phyloP scores from a whole-genome alignment of 257 asterid genomes.

The Coffea eugenioides region DNA sequence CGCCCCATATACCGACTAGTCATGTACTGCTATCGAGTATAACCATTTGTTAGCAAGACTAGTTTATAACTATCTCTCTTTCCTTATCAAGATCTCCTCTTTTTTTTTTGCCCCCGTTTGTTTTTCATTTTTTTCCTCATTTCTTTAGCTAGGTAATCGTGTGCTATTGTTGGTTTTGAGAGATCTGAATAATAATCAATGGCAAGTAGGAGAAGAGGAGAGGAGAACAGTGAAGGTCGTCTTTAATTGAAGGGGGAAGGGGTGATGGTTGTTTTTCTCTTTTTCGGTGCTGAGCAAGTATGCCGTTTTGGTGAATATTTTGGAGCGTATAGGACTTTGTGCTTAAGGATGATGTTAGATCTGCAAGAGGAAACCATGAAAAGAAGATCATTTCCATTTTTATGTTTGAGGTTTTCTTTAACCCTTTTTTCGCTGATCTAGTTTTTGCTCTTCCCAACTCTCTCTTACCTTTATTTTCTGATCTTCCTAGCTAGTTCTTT shows the following conservation, averaged over 20 bases:
- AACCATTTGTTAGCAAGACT: not conserved
- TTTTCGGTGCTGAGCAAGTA: slow-evolving; percentile 29
- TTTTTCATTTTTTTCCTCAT: slow-evolving; percentile 13
- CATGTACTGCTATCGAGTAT: not conserved
- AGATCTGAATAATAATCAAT: slow-evolving; percentile 28
- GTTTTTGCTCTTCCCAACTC: slow-evolving; percentile 25
- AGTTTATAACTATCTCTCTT: not conserved
- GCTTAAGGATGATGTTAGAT: slow-evolving; percentile 76
- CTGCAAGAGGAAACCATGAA: slow-evolving; percentile 92
- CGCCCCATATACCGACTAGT: slow-evolving; percentile 16
- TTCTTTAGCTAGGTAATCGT: slow-evolving; percentile 7
- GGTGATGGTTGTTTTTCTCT: slow-evolving; percentile 17
- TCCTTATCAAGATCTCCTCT: slow-evolving; percentile 7
- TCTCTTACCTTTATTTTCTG: slow-evolving; percentile 21
- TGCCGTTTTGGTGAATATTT: slow-evolving; percentile 81
- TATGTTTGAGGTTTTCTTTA: slow-evolving; percentile 40
- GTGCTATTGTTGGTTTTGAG: slow-evolving; percentile 9
- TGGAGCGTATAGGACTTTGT: slow-evolving; percentile 71
- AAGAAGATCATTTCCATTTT: slow-evolving; percentile 63
- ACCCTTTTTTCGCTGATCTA: slow-evolving; percentile 28
- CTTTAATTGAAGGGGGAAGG: slow-evolving; percentile 20
- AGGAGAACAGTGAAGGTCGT: slow-evolving; percentile 22
- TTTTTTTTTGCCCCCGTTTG: not conserved
- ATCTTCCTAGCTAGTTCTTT: slow-evolving; percentile 13
- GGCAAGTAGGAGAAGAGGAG: slow-evolving; percentile 6